phyloP scores from a whole-genome alignment of 257 asterid species.

The Cruciata laevipes region DNA sequence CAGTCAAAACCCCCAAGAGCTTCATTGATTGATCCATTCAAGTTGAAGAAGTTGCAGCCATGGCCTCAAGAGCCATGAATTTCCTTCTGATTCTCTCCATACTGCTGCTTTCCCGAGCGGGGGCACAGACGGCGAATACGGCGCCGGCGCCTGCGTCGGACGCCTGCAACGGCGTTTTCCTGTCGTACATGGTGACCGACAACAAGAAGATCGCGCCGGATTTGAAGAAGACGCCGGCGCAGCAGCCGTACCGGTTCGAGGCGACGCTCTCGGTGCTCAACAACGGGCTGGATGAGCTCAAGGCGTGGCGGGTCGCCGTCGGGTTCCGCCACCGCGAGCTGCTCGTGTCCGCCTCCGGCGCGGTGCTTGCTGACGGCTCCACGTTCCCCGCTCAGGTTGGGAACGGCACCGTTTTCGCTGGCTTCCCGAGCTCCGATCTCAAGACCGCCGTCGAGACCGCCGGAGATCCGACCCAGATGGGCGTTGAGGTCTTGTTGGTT shows the following conservation, averaged over 20 bases:
- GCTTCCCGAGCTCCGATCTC: constrained; percentile 79
- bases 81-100: constrained; percentile 16
- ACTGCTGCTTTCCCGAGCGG: constrained; percentile 19
- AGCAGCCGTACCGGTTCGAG: constrained; percentile 69
- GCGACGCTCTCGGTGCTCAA: constrained; percentile 49
- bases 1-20: constrained; percentile 1
- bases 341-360: constrained; percentile 76
- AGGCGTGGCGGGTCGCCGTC: constrained; percentile 74
- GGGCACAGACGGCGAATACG: constrained; percentile 29
- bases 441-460: constrained; percentile 86
- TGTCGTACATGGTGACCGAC: constrained; percentile 38
- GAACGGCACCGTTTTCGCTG: constrained; percentile 71
- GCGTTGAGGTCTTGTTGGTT: constrained; percentile 41
- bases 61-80: constrained; percentile 22
- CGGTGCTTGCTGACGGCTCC: constrained; percentile 66
- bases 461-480: constrained; percentile 78
- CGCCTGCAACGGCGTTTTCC: constrained; percentile 55
- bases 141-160: constrained; percentile 40
- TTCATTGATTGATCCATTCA: background rate
- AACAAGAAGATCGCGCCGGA: constrained; percentile 53
- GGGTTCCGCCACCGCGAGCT: constrained; percentile 74
- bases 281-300: constrained; percentile 65
- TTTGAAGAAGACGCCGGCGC: constrained; percentile 22
- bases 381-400: constrained; percentile 65
- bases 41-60: background rate